A percentile compares a stretch with the other conserved stretches of the same genome.
phyloP scores from a whole-genome alignment of 2,329 filamentous ascomycete genomes.

The Eutypa lata region DNA sequence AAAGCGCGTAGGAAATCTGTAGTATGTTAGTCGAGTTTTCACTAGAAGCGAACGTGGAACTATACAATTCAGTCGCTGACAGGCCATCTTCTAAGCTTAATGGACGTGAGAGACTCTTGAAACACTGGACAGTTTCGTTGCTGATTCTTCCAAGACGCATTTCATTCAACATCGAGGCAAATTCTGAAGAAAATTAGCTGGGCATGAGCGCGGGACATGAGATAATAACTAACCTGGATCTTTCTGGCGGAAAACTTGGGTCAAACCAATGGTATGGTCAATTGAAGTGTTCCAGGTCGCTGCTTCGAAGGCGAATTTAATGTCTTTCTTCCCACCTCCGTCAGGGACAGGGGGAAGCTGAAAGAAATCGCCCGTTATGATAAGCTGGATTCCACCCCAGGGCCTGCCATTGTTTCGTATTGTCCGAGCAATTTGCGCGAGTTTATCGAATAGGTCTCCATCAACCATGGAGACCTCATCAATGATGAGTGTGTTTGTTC shows the following conservation, averaged over 20 bases:
- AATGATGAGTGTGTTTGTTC: constrained; percentile 82
- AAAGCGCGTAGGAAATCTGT: constrained; percentile 76
- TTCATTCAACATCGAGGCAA: constrained; percentile 94
- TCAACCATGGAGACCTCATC: constrained; percentile 99
- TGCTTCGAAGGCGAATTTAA: constrained; percentile 92
- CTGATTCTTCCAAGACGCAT: constrained; percentile 87
- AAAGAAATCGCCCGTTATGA: constrained; percentile 97
- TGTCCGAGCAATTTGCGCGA: constrained; percentile 79
- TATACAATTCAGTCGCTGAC: constrained; percentile 78
- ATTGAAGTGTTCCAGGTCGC: constrained; percentile 89
- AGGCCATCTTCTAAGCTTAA: constrained; percentile 71
- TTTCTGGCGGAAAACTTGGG: constrained; percentile 93
- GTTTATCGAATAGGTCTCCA: constrained; percentile 92
- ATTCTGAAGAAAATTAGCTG: constrained; percentile 50
- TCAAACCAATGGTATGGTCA: constrained; percentile 91
- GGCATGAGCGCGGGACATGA: neutral
- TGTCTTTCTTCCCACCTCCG: constrained; percentile 55
- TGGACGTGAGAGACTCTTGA: constrained; percentile 69
- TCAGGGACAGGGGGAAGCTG: constrained; percentile 94
- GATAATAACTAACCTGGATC: constrained; percentile 57
- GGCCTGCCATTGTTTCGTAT: constrained; percentile 88
- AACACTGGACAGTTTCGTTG: constrained; percentile 71
- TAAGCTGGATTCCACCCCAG: constrained; percentile 92
- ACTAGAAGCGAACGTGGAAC: constrained; percentile 3
- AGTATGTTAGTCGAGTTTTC: constrained; percentile 17